phyloP scores from a whole-genome alignment of 2,329 filamentous ascomycete species.

The Xylaria sp. region DNA sequence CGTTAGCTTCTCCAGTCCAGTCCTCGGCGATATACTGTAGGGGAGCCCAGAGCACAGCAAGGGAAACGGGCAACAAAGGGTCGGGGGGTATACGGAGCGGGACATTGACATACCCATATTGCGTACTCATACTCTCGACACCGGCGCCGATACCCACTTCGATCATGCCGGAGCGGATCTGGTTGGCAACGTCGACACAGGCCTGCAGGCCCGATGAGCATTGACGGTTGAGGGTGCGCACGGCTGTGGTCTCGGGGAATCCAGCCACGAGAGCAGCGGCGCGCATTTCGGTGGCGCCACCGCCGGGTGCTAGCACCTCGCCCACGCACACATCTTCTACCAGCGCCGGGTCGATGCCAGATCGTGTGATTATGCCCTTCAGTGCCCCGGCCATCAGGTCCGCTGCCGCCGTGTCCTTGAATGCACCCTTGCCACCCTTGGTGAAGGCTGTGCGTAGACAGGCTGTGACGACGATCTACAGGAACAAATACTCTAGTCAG shows the following conservation, averaged over 20 bases:
- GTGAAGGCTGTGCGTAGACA: conserved; percentile 91
- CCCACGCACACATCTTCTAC: conserved; percentile 95
- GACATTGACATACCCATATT: conserved; percentile 73
- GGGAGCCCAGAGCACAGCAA: not conserved
- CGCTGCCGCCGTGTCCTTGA: conserved; percentile 90
- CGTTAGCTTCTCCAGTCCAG: conserved; percentile 5
- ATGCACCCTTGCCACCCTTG: conserved; percentile 88
- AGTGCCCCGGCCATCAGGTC: conserved; percentile 87
- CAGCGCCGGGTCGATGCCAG: conserved; percentile 82
- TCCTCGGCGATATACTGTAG: not conserved
- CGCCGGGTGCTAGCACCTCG: conserved; percentile 87
- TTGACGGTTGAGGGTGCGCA: conserved; percentile 89
- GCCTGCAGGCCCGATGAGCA: conserved; percentile 94
- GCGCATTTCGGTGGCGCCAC: conserved; percentile 95
- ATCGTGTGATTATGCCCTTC: conserved; percentile 80
- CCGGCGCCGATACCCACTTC: conserved; percentile 93
- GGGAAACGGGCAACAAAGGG: not conserved
- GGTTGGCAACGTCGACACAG: conserved; percentile 91
- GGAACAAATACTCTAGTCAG: not conserved
- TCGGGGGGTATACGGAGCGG: not conserved
- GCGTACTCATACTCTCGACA: conserved; percentile 92
- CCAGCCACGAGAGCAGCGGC: conserved; percentile 89
- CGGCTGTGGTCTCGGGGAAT: conserved; percentile 83
- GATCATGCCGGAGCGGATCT: conserved; percentile 90
- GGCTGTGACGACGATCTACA: conserved; percentile 84